These are phyloP conservation scores for Tilletia caries DNA, from an alignment of 1,284 basidiomycete species.

Conservation along the genomic window DNA sequence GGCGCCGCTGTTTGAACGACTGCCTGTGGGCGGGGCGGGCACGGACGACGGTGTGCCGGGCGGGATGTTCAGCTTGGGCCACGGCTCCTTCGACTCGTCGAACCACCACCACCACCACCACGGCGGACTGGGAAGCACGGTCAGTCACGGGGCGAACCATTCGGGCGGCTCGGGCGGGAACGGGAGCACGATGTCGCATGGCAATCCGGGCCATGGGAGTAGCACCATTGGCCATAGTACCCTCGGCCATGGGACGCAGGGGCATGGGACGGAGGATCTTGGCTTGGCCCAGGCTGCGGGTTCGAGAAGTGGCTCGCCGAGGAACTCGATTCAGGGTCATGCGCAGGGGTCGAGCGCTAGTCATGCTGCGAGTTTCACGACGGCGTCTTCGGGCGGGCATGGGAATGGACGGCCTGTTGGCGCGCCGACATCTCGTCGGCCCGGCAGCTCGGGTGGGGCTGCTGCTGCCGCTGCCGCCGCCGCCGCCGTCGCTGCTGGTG, in stretches of 20 bases:
- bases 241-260: conserved; percentile 1
- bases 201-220: neutral
- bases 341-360: neutral
- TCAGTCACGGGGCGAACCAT: neutral
- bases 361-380: neutral
- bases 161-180: no score
- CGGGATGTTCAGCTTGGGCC: neutral
- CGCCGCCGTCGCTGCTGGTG: neutral
- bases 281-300: no score
- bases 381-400: neutral
- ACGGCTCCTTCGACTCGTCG: neutral
- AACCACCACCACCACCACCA: neutral
- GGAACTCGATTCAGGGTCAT: no score
- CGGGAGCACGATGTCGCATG: no score
- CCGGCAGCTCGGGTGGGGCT: neutral
- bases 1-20: conserved; percentile 1
- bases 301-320: no score
- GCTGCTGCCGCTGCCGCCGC: neutral
- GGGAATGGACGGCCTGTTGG: neutral
- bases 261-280: no score
- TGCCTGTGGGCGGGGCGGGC: neutral
- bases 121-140: neutral
- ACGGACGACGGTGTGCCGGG: neutral
- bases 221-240: neutral
- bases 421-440: neutral